A percentile compares a stretch with the other conserved stretches of the same genome.
Conservation (phyloP, 179 eudicot genomes). For the Carnegiea gigantea region DNA sequence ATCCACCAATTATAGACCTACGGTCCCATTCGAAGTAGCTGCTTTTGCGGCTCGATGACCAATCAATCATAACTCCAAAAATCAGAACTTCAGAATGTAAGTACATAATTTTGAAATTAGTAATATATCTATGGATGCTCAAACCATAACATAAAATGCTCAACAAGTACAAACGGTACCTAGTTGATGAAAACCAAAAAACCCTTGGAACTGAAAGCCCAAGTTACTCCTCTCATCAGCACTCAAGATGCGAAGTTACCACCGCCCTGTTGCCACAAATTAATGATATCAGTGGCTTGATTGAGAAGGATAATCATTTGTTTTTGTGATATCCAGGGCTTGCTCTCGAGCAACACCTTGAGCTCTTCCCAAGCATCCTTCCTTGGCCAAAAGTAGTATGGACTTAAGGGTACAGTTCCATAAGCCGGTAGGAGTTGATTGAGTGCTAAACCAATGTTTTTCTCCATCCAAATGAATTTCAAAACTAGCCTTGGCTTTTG, state of each 20-base stretch:
- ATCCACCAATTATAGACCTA: background rate
- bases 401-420: conserved; percentile 79
- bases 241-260: conserved; percentile 52
- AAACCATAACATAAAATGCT: background rate
- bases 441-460: conserved; percentile 83
- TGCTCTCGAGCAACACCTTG: conserved; percentile 71
- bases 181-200: background rate
- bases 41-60: too few relatives aligned
- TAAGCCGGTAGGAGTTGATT: conserved; percentile 71
- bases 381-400: conserved; percentile 90
- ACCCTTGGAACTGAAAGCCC: background rate
- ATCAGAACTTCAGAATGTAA: background rate
- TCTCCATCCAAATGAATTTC: conserved; percentile 96
- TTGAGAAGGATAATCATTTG: conserved; percentile 89
- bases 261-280: conserved; percentile 92
- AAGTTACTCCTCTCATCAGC: background rate
- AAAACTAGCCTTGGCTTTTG: conserved; percentile 69
- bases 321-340: conserved; percentile 95
- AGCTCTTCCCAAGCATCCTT: conserved; percentile 99
- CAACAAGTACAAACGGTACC: background rate
- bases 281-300: conserved; percentile 92
- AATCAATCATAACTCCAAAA: too few relatives aligned
- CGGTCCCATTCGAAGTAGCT: too few relatives aligned
- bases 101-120: background rate
- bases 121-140: background rate